Evolutionary conservation across 257 asterid species (phyloP).

Genomic region (Linaria vulgaris): DNA sequence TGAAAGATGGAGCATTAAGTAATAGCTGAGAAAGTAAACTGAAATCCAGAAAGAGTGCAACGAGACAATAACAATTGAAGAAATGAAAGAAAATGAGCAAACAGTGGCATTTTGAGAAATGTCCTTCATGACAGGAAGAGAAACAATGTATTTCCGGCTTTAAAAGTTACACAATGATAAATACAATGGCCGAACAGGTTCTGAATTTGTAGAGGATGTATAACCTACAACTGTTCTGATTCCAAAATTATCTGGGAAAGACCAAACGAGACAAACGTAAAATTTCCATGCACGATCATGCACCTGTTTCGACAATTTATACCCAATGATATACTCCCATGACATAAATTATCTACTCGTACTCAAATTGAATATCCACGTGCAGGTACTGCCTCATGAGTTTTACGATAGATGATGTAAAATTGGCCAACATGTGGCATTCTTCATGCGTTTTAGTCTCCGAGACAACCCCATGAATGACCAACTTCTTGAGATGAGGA

Average conservation of each 20-base stretch:
- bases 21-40: neutral
- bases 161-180: conserved; percentile 15
- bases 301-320: conserved; percentile 14
- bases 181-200: conserved; percentile 22
- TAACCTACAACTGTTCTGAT: conserved; percentile 28
- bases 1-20: neutral
- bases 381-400: conserved; percentile 71
- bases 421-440: conserved; percentile 69
- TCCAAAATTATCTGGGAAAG: conserved; percentile 28
- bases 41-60: neutral
- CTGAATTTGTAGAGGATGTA: conserved; percentile 29
- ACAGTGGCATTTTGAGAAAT: neutral
- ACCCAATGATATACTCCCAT: conserved; percentile 18
- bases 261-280: conserved; percentile 24
- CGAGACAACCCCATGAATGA: conserved; percentile 77
- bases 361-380: conserved; percentile 77
- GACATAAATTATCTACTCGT: conserved; percentile 45
- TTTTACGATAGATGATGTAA: conserved; percentile 66
- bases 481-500: conserved; percentile 67
- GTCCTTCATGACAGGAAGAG: conserved; percentile 20
- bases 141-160: conserved; percentile 22
- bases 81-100: conserved; percentile 9
- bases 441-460: conserved; percentile 91
- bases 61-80: neutral
- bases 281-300: conserved; percentile 8